A percentile compares a stretch with the other conserved stretches of the same genome.
Conservation (phyloP, 805 yeast species). For the Wickerhamiella azyma region DNA sequence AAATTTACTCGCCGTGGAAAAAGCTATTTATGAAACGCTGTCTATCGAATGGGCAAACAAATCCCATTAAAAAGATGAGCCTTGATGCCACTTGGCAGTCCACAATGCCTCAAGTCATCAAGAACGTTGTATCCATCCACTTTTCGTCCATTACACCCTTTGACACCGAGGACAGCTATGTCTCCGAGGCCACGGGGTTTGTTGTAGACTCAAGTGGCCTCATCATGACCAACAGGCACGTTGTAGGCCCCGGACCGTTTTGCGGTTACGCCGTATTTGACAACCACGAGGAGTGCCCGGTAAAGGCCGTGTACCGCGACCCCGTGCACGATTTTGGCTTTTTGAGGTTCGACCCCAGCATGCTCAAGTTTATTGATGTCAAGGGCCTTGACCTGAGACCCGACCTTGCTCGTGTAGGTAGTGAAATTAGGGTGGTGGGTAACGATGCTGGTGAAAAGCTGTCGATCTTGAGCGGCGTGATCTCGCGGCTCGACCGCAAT, state of each 20-base stretch:
- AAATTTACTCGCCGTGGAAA: background rate
- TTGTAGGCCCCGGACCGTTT: constrained; percentile 91
- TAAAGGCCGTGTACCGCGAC: constrained; percentile 75
- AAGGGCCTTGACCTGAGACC: constrained; percentile 58
- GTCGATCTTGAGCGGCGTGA: constrained; percentile 77
- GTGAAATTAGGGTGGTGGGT: constrained; percentile 89
- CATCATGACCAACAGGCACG: constrained; percentile 84
- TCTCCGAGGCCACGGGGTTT: constrained; percentile 84
- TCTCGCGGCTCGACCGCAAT: constrained; percentile 71
- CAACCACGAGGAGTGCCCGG: constrained; percentile 86
- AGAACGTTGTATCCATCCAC: constrained; percentile 78
- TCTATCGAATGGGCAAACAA: constrained; percentile 1
- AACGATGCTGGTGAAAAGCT: constrained; percentile 93
- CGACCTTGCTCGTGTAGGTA: constrained; percentile 77
- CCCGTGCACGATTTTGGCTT: constrained; percentile 95
- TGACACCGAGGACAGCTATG: constrained; percentile 70
- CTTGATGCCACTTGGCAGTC: constrained; percentile 4
- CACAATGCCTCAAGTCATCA: constrained; percentile 48
- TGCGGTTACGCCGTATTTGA: constrained; percentile 84
- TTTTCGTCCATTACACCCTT: constrained; percentile 77
- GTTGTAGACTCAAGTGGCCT: constrained; percentile 77
- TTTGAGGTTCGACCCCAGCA: constrained; percentile 57
- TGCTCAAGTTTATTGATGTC: constrained; percentile 60
- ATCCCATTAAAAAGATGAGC: background rate
- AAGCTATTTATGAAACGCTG: constrained; percentile 1